Percentiles rank a stretch among this genome's conserved stretches.
Evolutionary conservation across 768 basidiomycete species (phyloP).

Genomic region (Boletus bicolor): DNA sequence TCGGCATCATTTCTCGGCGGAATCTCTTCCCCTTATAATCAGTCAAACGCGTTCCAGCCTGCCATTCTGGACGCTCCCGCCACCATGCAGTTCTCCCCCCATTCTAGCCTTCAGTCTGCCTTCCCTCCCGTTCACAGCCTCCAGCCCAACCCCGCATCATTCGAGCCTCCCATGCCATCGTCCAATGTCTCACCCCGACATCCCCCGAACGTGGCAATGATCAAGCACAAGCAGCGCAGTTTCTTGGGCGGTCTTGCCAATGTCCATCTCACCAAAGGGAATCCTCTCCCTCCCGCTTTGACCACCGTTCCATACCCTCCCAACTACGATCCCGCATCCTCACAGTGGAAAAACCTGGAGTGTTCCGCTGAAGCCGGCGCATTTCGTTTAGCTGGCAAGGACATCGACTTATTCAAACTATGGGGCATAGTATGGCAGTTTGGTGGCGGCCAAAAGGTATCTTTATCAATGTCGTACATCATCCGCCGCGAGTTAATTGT

Average conservation of each 20-base stretch:
- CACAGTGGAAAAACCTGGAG: slow-evolving; percentile 67
- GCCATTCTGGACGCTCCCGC: slow-evolving; percentile 39
- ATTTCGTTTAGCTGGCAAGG: slow-evolving; percentile 68
- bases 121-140: slow-evolving; percentile 38
- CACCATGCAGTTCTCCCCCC: slow-evolving; percentile 42
- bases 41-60: slow-evolving; percentile 34
- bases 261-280: slow-evolving; percentile 52
- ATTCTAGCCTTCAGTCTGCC: slow-evolving; percentile 45
- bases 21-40: slow-evolving; percentile 39
- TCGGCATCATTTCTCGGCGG: slow-evolving; percentile 68
- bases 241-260: slow-evolving; percentile 62
- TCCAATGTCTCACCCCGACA: slow-evolving; percentile 37
- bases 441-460: slow-evolving; percentile 64
- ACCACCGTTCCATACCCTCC: slow-evolving; percentile 57
- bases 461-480: slow-evolving; percentile 24
- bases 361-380: slow-evolving; percentile 57
- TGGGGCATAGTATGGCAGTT: slow-evolving; percentile 58
- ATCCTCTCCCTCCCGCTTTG: slow-evolving; percentile 73
- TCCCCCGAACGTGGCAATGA: slow-evolving; percentile 31
- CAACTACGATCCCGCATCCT: slow-evolving; percentile 58
- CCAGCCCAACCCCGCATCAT: slow-evolving; percentile 35
- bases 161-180: slow-evolving; percentile 45
- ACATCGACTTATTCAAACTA: slow-evolving; percentile 72
- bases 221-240: slow-evolving; percentile 54
- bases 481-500: slow-evolving; percentile 13